Conservation (phyloP, 768 basidiomycete genomes). For the Collybia nuda region DNA sequence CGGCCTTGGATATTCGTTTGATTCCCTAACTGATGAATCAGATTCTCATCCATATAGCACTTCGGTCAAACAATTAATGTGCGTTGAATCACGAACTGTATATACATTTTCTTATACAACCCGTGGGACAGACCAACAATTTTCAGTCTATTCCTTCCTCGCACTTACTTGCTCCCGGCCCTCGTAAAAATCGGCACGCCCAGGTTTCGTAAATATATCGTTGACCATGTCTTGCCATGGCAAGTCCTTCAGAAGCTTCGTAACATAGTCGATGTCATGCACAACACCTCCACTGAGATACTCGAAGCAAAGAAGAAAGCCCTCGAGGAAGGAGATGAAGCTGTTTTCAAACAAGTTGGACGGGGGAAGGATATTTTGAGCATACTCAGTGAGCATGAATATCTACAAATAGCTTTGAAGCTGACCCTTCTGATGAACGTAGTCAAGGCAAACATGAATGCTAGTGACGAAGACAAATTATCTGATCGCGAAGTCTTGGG, state of each 20-base stretch:
- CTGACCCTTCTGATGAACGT: not conserved
- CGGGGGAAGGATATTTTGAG: slow-evolving; percentile 30
- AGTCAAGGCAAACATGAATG: slow-evolving; percentile 35
- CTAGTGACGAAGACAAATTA: slow-evolving; percentile 27
- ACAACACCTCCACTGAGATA: slow-evolving; percentile 28
- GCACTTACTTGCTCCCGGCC: slow-evolving; percentile 23
- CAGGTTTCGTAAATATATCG: slow-evolving; percentile 28
- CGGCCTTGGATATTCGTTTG: slow-evolving; percentile 30
- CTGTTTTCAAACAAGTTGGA: slow-evolving; percentile 26
- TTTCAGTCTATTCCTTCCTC: slow-evolving; percentile 11
- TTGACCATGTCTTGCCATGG: slow-evolving; percentile 27
- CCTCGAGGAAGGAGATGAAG: slow-evolving; percentile 23
- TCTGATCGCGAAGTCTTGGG: slow-evolving; percentile 32
- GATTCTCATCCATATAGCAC: slow-evolving; percentile 24
- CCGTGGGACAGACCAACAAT: not conserved
- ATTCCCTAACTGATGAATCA: slow-evolving; percentile 22
- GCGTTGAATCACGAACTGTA: slow-evolving; percentile 2
- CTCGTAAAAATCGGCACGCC: slow-evolving; percentile 30
- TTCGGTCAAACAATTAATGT: slow-evolving; percentile 26
- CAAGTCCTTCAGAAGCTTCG: slow-evolving; percentile 22
- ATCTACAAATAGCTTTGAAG: not conserved
- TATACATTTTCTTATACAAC: not conserved
- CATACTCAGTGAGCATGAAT: slow-evolving; percentile 15
- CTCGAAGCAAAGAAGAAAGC: slow-evolving; percentile 32
- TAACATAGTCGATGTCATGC: slow-evolving; percentile 32